These are phyloP conservation scores for Flueggea neowawraea DNA, from an alignment of 441 rosid species.

Conservation along the genomic window DNA sequence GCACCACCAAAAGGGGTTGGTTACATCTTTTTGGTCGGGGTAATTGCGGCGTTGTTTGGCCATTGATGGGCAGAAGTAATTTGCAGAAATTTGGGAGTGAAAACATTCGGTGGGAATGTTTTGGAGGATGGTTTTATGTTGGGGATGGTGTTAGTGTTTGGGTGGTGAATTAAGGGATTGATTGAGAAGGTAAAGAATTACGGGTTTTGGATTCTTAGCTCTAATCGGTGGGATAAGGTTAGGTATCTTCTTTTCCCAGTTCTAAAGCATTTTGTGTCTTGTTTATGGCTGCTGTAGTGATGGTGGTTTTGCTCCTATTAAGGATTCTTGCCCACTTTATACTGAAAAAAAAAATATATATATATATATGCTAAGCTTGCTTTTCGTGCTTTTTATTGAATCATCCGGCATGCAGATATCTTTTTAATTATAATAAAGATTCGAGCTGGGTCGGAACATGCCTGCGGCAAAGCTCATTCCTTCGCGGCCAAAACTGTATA, in stretches of 20 bases:
- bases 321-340: no score
- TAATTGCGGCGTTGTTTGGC: not conserved
- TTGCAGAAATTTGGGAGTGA: not conserved
- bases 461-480: no score
- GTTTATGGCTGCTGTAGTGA: not conserved
- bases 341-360: no score
- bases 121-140: not conserved
- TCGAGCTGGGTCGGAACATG: no score
- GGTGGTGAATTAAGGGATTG: not conserved
- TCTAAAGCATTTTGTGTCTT: constrained; percentile 38
- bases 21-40: not conserved
- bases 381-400: no score
- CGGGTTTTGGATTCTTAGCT: constrained; percentile 30
- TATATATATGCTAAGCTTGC: no score
- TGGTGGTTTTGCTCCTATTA: no score
- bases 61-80: not conserved
- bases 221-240: constrained; percentile 45
- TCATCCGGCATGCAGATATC: no score
- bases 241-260: constrained; percentile 70
- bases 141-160: not conserved
- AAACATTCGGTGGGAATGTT: not conserved
- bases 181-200: not conserved
- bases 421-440: no score
- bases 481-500: no score
- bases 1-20: constrained; percentile 62